Conservation (phyloP, 164 flowering plant genomes). For the Macadamia tetraphylla region DNA sequence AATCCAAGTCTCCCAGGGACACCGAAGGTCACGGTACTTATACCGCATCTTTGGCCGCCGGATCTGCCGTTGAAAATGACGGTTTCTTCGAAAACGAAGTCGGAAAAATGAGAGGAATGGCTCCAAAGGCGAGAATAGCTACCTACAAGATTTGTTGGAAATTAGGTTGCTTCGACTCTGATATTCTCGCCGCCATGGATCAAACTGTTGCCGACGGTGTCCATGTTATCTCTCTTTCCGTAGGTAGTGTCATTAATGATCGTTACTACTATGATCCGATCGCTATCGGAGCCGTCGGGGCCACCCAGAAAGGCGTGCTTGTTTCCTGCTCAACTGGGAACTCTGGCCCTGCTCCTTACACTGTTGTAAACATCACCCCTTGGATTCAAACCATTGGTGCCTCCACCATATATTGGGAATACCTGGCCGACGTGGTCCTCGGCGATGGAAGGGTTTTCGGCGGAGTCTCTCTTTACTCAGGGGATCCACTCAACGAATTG, state of each 20-base stretch:
- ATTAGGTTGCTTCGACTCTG: slow-evolving; percentile 63
- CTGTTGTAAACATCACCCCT: slow-evolving; percentile 81
- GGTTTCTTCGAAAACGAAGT: slow-evolving; percentile 47
- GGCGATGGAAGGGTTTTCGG: slow-evolving; percentile 60
- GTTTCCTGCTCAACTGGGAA: slow-evolving; percentile 92
- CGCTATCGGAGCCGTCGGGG: slow-evolving; percentile 85
- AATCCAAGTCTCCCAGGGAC: slow-evolving; percentile 69
- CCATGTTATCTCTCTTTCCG: slow-evolving; percentile 76
- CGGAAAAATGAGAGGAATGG: slow-evolving; percentile 84
- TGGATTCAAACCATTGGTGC: slow-evolving; percentile 97
- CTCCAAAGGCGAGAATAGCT: slow-evolving; percentile 65
- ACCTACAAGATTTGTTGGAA: slow-evolving; percentile 71
- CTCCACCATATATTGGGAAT: slow-evolving; percentile 79
- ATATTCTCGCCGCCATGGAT: slow-evolving; percentile 80
- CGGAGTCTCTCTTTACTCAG: slow-evolving; percentile 76
- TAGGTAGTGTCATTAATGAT: slow-evolving; percentile 54
- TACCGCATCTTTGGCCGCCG: slow-evolving; percentile 87
- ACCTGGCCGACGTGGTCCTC: slow-evolving; percentile 70
- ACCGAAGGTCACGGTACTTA: slow-evolving; percentile 93
- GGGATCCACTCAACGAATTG: slow-evolving; percentile 28
- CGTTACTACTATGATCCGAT: slow-evolving; percentile 61
- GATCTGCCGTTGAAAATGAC: slow-evolving; percentile 52
- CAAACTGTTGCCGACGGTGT: slow-evolving; percentile 40
- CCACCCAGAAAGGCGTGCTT: slow-evolving; percentile 52
- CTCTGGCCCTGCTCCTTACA: slow-evolving; percentile 63